Conservation (phyloP, 768 basidiomycete genomes). For the Mycena polygramma region DNA sequence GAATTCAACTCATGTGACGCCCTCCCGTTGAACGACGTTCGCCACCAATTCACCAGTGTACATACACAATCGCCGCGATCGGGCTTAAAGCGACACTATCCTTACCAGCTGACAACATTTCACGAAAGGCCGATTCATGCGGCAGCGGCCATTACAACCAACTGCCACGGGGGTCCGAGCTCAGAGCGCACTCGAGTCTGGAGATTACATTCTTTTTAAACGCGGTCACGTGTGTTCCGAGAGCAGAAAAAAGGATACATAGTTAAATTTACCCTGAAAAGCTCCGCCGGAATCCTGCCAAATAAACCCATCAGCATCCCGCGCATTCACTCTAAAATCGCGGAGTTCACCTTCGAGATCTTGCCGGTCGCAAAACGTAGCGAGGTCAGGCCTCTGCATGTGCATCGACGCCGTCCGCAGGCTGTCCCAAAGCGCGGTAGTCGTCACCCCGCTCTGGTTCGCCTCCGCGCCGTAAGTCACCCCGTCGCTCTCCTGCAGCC, state of each 20-base stretch:
- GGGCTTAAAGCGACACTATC: neutral
- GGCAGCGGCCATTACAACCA: neutral
- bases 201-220: too few species aligned
- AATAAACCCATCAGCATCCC: neutral
- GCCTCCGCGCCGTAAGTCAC: constrained; percentile 60
- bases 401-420: constrained; percentile 87
- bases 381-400: constrained; percentile 83
- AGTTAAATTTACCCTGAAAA: constrained; percentile 42
- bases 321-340: neutral
- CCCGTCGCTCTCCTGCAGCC: constrained; percentile 89
- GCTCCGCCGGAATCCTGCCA: constrained; percentile 46
- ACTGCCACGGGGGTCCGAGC: neutral
- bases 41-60: too few species aligned
- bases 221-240: constrained; percentile 16
- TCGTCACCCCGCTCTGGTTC: constrained; percentile 75
- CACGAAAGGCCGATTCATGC: neutral
- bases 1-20: too few species aligned
- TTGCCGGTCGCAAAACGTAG: constrained; percentile 75
- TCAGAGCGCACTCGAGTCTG: neutral
- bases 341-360: constrained; percentile 71
- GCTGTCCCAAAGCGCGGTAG: constrained; percentile 88
- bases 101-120: neutral
- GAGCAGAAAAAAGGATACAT: too few species aligned
- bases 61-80: neutral
- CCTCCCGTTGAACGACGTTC: too few species aligned